Conservation (phyloP, 2,329 filamentous ascomycete species). For the Phaeomoniella chlamydospora region DNA sequence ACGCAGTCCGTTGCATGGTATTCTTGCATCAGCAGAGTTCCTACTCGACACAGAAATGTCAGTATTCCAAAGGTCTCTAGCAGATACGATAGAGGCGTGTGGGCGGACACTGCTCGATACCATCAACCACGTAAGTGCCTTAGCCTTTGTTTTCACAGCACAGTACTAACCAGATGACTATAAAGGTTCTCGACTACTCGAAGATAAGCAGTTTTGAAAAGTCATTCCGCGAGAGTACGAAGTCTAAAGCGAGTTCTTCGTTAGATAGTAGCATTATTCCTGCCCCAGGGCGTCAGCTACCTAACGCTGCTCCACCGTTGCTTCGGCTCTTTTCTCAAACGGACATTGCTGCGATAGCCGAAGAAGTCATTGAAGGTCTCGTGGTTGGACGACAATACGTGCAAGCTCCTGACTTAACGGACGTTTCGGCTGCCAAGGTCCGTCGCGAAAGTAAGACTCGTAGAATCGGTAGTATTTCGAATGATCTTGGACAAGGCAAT, state of each 20-base stretch:
- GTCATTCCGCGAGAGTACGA: conserved; percentile 7
- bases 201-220: conserved; percentile 19
- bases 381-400: conserved; percentile 5
- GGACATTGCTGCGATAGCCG: conserved; percentile 5
- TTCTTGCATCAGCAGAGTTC: conserved; percentile 34
- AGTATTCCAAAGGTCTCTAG: conserved; percentile 25
- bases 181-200: conserved; percentile 18
- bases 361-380: conserved; percentile 8
- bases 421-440: neutral
- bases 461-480: neutral
- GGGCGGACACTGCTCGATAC: conserved; percentile 37
- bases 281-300: conserved; percentile 3
- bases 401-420: neutral
- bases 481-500: too few relatives aligned
- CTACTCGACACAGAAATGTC: conserved; percentile 28
- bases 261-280: conserved; percentile 4
- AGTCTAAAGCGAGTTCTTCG: conserved; percentile 10
- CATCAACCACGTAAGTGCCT: conserved; percentile 19
- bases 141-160: conserved; percentile 1
- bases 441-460: neutral
- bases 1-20: conserved; percentile 30
- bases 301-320: conserved; percentile 6
- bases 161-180: too few relatives aligned
- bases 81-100: conserved; percentile 34
- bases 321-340: conserved; percentile 3